These are phyloP conservation scores for Parsonsia alboflavescens DNA, from an alignment of 257 asterid genomes.

Conservation along the genomic window DNA sequence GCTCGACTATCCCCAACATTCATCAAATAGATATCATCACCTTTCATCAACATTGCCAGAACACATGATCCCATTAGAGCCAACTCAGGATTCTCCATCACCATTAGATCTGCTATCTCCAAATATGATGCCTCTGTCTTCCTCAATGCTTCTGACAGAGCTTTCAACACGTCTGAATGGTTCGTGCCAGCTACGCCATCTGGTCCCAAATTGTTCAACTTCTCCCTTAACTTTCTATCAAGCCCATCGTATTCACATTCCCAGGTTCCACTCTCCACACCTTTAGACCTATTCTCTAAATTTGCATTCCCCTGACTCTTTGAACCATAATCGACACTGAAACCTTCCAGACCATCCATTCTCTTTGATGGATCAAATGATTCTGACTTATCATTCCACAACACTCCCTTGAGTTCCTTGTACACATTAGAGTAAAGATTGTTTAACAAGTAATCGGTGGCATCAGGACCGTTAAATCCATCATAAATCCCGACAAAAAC, in stretches of 20 bases:
- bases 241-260: conserved; percentile 18
- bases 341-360: not conserved
- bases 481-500: conserved; percentile 91
- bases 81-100: conserved; percentile 80
- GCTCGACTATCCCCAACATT: conserved; percentile 94
- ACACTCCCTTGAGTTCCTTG: conserved; percentile 73
- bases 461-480: conserved; percentile 95
- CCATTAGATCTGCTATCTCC: conserved; percentile 80
- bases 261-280: not conserved
- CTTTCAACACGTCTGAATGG: conserved; percentile 70
- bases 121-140: conserved; percentile 72
- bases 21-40: conserved; percentile 79
- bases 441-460: conserved; percentile 68
- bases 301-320: not conserved
- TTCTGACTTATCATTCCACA: conserved; percentile 65
- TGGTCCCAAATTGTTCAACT: conserved; percentile 33
- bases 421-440: conserved; percentile 68
- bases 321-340: conserved; percentile 29
- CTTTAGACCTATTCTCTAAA: not conserved
- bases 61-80: conserved; percentile 99
- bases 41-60: conserved; percentile 89
- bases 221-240: conserved; percentile 43
- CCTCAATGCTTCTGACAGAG: conserved; percentile 72
- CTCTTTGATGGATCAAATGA: conserved; percentile 16
- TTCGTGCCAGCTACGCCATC: conserved; percentile 33